These are phyloP conservation scores for Hura crepitans DNA, from an alignment of 441 rosid genomes.

Conservation along the genomic window DNA sequence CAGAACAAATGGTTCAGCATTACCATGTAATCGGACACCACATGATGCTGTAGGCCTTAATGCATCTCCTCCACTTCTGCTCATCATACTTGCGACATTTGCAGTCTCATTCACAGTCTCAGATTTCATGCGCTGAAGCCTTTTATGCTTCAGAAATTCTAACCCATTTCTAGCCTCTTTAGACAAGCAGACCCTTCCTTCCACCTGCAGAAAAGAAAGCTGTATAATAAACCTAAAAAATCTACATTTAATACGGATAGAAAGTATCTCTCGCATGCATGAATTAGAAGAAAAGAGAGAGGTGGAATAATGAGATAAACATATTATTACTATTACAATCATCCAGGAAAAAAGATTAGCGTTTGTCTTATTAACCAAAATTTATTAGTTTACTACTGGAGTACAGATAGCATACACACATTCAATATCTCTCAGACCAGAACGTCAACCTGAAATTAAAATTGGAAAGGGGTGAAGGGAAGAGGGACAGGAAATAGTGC, in stretches of 20 bases:
- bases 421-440: neutral
- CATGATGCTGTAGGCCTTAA: constrained; percentile 69
- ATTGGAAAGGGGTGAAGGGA: no score
- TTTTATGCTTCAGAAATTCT: constrained; percentile 76
- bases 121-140: constrained; percentile 68
- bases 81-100: constrained; percentile 41
- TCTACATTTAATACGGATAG: neutral
- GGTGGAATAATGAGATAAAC: neutral
- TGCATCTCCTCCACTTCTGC: constrained; percentile 88
- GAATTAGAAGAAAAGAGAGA: neutral
- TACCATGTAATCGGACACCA: constrained; percentile 66
- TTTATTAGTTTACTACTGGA: neutral
- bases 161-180: constrained; percentile 72
- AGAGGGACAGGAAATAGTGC: no score
- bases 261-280: neutral
- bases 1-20: constrained; percentile 35
- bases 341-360: neutral
- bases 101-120: no score
- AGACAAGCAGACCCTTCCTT: constrained; percentile 71
- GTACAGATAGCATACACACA: no score
- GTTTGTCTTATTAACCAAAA: neutral
- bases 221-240: neutral
- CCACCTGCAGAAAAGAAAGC: constrained; percentile 59
- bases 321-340: neutral
- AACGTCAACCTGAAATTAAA: neutral